These are phyloP conservation scores for Lentinus tigrinus DNA, from an alignment of 768 basidiomycete species.

Conservation along the genomic window DNA sequence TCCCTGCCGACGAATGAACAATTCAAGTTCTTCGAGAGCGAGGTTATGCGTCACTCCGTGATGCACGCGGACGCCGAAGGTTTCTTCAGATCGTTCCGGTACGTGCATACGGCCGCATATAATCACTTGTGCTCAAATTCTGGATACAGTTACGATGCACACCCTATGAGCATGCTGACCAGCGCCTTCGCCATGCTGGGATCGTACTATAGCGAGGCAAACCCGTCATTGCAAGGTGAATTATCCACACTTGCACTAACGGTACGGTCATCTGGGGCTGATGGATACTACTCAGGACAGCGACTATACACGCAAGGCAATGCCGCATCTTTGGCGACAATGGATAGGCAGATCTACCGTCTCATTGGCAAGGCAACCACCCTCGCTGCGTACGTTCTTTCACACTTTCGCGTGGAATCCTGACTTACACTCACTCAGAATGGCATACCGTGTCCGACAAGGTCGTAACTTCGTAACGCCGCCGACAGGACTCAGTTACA, in stretches of 20 bases:
- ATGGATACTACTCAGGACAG: slow-evolving; percentile 50
- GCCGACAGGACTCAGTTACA: slow-evolving; percentile 78
- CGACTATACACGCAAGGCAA: slow-evolving; percentile 72
- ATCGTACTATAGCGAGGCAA: slow-evolving; percentile 84
- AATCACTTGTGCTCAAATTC: neutral
- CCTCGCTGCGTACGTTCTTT: slow-evolving; percentile 66
- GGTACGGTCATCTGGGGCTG: neutral
- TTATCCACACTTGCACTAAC: neutral
- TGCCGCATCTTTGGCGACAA: slow-evolving; percentile 62
- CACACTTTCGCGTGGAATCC: neutral
- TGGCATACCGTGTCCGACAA: slow-evolving; percentile 92
- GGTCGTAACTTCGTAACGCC: slow-evolving; percentile 86
- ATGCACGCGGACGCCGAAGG: slow-evolving; percentile 41
- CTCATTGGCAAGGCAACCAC: slow-evolving; percentile 88
- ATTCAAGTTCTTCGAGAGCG: slow-evolving; percentile 61
- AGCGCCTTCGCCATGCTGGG: slow-evolving; percentile 87
- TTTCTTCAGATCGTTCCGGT: slow-evolving; percentile 45
- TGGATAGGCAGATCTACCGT: slow-evolving; percentile 92
- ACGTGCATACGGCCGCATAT: neutral
- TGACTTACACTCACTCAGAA: slow-evolving; percentile 41
- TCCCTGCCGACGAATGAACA: slow-evolving; percentile 66
- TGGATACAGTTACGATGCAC: slow-evolving; percentile 74
- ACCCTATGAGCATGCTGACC: slow-evolving; percentile 89
- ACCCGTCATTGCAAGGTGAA: slow-evolving; percentile 80
- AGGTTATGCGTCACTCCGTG: slow-evolving; percentile 74